These are phyloP conservation scores for Coemansia sp. DNA, from an alignment of 192 early-diverging fungal genomes.

Conservation along the genomic window DNA sequence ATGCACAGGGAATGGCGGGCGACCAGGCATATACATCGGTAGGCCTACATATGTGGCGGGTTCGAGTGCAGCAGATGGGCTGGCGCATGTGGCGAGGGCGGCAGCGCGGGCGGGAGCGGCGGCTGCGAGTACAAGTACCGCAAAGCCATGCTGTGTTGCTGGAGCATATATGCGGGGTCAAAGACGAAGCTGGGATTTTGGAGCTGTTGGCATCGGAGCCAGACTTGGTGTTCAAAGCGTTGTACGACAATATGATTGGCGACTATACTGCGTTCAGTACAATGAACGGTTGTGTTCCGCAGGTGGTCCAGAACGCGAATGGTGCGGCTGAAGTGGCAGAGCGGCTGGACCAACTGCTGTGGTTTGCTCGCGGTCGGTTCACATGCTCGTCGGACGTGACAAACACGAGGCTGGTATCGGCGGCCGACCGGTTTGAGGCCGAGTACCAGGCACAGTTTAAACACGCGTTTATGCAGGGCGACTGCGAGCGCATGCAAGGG, in stretches of 20 bases:
- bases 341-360: constrained; percentile 50
- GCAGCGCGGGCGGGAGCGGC: constrained; percentile 23
- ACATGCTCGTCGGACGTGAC: constrained; percentile 11
- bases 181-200: constrained; percentile 22
- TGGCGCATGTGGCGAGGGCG: constrained; percentile 41
- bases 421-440: constrained; percentile 29
- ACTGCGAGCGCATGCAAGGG: constrained; percentile 21
- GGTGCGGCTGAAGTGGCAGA: constrained; percentile 16
- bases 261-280: constrained; percentile 24
- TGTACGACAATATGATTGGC: constrained; percentile 27
- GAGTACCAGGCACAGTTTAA: constrained; percentile 20
- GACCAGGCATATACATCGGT: constrained; percentile 24
- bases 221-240: constrained; percentile 47
- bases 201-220: constrained; percentile 28
- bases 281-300: constrained; percentile 6
- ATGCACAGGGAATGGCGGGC: constrained; percentile 8
- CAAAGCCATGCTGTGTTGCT: constrained; percentile 27
- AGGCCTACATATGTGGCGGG: constrained; percentile 38
- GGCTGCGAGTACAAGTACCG: constrained; percentile 25
- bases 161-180: constrained; percentile 26
- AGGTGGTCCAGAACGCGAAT: not conserved
- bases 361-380: constrained; percentile 39
- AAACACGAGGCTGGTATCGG: constrained; percentile 27
- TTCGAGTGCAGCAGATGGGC: constrained; percentile 36
- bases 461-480: constrained; percentile 14